Conservation (phyloP, 257 asterid genomes). For the Sherardia arvensis region DNA sequence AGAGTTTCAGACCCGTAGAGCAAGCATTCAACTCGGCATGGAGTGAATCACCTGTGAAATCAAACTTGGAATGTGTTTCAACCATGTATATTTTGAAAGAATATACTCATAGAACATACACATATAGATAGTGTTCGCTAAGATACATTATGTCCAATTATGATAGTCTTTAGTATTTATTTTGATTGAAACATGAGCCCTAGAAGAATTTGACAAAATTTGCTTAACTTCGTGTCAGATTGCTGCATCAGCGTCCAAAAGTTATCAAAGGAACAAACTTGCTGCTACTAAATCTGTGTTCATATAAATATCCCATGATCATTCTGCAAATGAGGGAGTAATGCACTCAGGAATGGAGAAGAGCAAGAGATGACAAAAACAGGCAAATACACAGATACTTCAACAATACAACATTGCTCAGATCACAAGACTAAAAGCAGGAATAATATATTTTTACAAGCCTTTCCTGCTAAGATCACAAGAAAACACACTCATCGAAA, state of each 20-base stretch:
- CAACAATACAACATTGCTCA: not conserved
- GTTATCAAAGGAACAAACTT: not conserved
- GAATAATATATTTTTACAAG: not conserved
- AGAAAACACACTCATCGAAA: slow-evolving; percentile 10
- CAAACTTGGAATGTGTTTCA: no score
- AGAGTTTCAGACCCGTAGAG: no score
- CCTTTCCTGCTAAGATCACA: slow-evolving; percentile 25
- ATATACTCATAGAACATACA: no score
- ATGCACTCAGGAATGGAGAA: not conserved
- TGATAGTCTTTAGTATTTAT: no score
- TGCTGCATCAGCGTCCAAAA: not conserved
- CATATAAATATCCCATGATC: not conserved
- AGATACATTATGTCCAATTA: no score
- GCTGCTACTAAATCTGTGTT: not conserved
- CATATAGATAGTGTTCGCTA: no score
- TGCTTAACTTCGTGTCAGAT: no score
- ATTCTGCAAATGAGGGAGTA: not conserved
- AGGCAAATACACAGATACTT: not conserved
- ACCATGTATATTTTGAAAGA: no score
- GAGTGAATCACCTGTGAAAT: no score
- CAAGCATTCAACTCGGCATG: no score
- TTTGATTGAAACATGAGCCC: no score
- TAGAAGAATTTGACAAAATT: no score
- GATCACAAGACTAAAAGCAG: not conserved
- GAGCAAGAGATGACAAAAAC: not conserved